Percentiles rank a stretch among this genome's conserved stretches.
These are phyloP conservation scores for Monilinia polystroma DNA, from an alignment of 2,329 filamentous ascomycete species.

Conservation along the genomic window DNA sequence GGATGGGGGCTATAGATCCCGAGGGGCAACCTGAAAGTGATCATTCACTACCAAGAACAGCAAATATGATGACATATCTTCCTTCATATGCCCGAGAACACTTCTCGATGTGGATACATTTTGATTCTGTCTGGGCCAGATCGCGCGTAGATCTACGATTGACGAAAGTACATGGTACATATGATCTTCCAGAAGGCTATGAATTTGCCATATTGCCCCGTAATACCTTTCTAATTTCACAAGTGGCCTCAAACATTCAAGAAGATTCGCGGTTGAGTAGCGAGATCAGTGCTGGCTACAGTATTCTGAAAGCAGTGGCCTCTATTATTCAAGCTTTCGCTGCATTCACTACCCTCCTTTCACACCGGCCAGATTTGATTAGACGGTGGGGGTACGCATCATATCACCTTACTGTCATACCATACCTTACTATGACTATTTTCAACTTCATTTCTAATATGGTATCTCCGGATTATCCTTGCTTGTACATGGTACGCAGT, in stretches of 20 bases:
- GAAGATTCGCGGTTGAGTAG: not conserved
- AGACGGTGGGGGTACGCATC: slow-evolving; percentile 38
- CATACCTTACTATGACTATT: slow-evolving; percentile 40
- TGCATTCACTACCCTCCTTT: slow-evolving; percentile 33
- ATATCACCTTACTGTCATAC: slow-evolving; percentile 37
- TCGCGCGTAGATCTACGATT: slow-evolving; percentile 4
- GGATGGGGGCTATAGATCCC: not conserved
- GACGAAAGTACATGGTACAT: slow-evolving; percentile 1
- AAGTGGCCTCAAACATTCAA: not conserved
- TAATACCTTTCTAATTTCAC: slow-evolving; percentile 3
- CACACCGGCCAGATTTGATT: slow-evolving; percentile 35
- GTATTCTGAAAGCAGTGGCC: slow-evolving; percentile 25
- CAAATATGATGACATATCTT: slow-evolving; percentile 13
- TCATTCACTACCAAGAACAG: not conserved
- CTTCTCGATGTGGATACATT: slow-evolving; percentile 1
- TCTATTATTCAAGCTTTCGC: slow-evolving; percentile 33
- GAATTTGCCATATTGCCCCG: slow-evolving; percentile 7
- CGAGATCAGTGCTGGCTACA: slow-evolving; percentile 11
- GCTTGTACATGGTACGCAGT: slow-evolving; percentile 35
- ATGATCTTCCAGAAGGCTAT: slow-evolving; percentile 8
- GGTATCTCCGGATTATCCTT: slow-evolving; percentile 37
- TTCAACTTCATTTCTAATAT: slow-evolving; percentile 37
- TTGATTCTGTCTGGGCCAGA: slow-evolving; percentile 1
- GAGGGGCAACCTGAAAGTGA: not conserved
- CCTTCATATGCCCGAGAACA: slow-evolving; percentile 9